These are phyloP conservation scores for Boletus calvinii DNA, from an alignment of 1,284 basidiomycete genomes.

Conservation along the genomic window DNA sequence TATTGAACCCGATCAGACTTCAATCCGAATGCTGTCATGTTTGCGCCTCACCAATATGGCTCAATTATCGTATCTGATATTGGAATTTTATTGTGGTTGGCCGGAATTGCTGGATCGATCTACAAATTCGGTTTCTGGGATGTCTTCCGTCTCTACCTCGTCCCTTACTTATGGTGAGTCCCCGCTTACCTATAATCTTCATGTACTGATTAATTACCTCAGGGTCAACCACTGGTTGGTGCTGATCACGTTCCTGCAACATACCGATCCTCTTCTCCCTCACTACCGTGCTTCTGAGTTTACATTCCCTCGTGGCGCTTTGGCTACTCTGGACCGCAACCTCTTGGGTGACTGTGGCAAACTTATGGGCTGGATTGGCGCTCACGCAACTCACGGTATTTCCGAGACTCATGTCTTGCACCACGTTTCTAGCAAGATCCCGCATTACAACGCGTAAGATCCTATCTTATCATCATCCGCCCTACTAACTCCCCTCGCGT, in stretches of 20 bases:
- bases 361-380: slow-evolving; percentile 76
- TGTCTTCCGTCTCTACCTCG: slow-evolving; percentile 80
- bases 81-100: slow-evolving; percentile 77
- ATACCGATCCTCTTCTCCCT: slow-evolving; percentile 93
- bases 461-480: not conserved
- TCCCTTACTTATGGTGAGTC: slow-evolving; percentile 85
- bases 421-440: slow-evolving; percentile 91
- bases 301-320: slow-evolving; percentile 94
- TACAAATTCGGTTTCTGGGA: slow-evolving; percentile 70
- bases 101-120: slow-evolving; percentile 58
- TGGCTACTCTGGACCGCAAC: slow-evolving; percentile 89
- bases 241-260: slow-evolving; percentile 93
- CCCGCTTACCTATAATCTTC: not conserved
- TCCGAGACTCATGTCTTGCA: slow-evolving; percentile 93
- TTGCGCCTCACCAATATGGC: slow-evolving; percentile 76
- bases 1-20: slow-evolving; percentile 59
- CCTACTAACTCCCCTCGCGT: slow-evolving; percentile 6
- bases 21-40: slow-evolving; percentile 79
- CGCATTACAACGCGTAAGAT: slow-evolving; percentile 80
- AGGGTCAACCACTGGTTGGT: slow-evolving; percentile 90
- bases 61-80: slow-evolving; percentile 87
- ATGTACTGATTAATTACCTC: slow-evolving; percentile 1
- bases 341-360: slow-evolving; percentile 80
- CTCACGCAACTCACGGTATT: slow-evolving; percentile 81
- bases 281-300: slow-evolving; percentile 93